phyloP scores from a whole-genome alignment of 768 basidiomycete species.

The Dacryopinax spathularia region DNA sequence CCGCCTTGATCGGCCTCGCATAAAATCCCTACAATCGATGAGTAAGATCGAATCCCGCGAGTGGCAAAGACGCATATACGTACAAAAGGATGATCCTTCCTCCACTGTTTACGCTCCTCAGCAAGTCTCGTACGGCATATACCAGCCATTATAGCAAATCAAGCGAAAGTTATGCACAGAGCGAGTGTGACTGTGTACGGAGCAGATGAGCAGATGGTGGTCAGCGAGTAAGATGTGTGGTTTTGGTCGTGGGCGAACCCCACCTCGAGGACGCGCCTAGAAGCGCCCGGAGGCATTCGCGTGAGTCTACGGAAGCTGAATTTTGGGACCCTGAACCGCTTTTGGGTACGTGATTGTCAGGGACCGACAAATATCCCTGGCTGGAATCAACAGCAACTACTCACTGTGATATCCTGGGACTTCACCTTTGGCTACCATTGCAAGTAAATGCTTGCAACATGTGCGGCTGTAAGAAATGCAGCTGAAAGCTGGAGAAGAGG shows the following conservation, averaged over 20 bases:
- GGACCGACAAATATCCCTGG: background rate
- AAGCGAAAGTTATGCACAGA: background rate
- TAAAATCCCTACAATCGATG: slow-evolving; percentile 67
- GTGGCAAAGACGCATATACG: slow-evolving; percentile 24
- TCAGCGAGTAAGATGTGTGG: background rate
- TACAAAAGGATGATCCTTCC: slow-evolving; percentile 97
- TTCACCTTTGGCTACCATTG: background rate
- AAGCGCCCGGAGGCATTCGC: background rate
- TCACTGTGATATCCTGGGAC: background rate
- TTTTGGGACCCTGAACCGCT: slow-evolving; percentile 1
- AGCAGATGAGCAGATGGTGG: background rate
- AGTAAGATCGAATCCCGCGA: background rate
- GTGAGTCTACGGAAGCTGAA: background rate
- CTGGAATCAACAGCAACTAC: background rate
- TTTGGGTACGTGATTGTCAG: background rate
- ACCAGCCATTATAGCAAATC: slow-evolving; percentile 48
- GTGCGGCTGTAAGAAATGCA: background rate
- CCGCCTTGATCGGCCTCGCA: slow-evolving; percentile 77
- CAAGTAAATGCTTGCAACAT: background rate
- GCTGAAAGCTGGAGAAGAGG: background rate
- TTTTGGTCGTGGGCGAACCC: background rate
- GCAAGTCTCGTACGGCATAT: slow-evolving; percentile 86
- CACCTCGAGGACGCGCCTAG: background rate
- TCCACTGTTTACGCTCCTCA: slow-evolving; percentile 97
- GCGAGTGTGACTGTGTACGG: background rate